Base-by-base conservation (phyloP, 768 basidiomycete genomes). In the Russula foetens region DNA sequence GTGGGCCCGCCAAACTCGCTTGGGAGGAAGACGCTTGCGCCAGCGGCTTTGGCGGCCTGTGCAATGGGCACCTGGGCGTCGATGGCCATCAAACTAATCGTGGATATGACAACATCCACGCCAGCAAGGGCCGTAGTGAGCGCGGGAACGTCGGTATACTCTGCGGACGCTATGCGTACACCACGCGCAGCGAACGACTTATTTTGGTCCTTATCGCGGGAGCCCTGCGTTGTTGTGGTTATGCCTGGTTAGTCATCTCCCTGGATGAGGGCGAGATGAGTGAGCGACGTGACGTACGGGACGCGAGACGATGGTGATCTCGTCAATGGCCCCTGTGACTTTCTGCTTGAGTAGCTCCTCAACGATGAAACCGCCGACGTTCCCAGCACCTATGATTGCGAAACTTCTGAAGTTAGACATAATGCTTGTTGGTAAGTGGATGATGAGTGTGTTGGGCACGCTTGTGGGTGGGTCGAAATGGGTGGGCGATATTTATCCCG, bases 1-100 rank as follows among this genome's bases (percentile, higher is more conserved):
- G 64, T 67, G 4, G 68, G 60, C 19, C 55, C 65, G 4, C 71
- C 70, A 31, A 70, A 73, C 58, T 73, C 71, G 51, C 66, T 64
- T 7, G 66, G 66, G 1, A 67, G 6, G 56, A 67, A 66, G 31
- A 63, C 8, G 2, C 53, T 45, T 44, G 65, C 60, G 24, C 66
- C n/a, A n/a, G n/a, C n/a, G n/a, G n/a, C n/a, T n/a, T n/a, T n/a
- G n/a, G n/a, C n/a, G n/a, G n/a, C n/a, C 35, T 58, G 38, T 5
- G 66, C 66, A 26, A 67, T 26, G 4, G 31, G 28, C 33, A 58
- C 46, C 52, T 66, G 66, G 4, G 21, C 23, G 26, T 62, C 55
- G 24, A 63, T 33, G 29, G 39, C 57, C 14, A 48, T 5, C 21
- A 35, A 4, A 11, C 44, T 39, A 26, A 67, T 38, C 14, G 64